Evolutionary conservation across 345 rosid species (phyloP), one percentile per base, ranked within the genome.

Genomic region (Hibiscus syriacus): DNA sequence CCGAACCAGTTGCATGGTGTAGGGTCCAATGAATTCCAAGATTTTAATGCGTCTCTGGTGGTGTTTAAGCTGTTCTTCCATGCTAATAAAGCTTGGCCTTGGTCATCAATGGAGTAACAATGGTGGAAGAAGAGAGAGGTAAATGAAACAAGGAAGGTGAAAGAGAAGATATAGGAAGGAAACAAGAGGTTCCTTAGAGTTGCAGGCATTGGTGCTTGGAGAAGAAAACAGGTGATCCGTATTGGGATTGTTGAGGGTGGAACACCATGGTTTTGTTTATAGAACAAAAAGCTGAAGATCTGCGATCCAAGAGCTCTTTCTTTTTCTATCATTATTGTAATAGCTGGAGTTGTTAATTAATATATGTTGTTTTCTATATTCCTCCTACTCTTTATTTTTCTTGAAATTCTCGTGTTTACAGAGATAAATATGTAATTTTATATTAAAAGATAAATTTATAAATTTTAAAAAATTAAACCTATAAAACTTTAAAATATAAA

Each of bases 221-320:
- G 79, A 77, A 57, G 72, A 68, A 73, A 77, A 77, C 22, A 71
- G 73, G 69, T 62, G 78, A 69, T 70, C 70, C 77, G 84, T 72
- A 73, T 84, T 80, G 86, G 88, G 88, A 84, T 84, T 80, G 89
- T 76, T 66, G 81, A 85, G 87, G 78, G 81, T 48, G 84, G 81
- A 88, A 84, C 81, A 85, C 90, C 89, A 90, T 83, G 90, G 10
- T 84, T 90, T 84, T 80, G 86, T 85, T 84, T 88, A 84, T 87
- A 85, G 80, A 79, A 84, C 79, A 80, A 79, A 78, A 50, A 79
- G 79, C 70, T 60, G 80, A 84, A 85, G 87, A 83, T 88, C 90
- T 79, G 82, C 91, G 86, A 50, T 87, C 90, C 88, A 80, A 77
- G 77, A 77, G 59, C 64, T 72, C 85, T 63, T 66, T 77, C 46